Evolutionary conservation across 306 rosid species (phyloP), one percentile per base, ranked within the genome.

Genomic region (Prunus fruticosa): DNA sequence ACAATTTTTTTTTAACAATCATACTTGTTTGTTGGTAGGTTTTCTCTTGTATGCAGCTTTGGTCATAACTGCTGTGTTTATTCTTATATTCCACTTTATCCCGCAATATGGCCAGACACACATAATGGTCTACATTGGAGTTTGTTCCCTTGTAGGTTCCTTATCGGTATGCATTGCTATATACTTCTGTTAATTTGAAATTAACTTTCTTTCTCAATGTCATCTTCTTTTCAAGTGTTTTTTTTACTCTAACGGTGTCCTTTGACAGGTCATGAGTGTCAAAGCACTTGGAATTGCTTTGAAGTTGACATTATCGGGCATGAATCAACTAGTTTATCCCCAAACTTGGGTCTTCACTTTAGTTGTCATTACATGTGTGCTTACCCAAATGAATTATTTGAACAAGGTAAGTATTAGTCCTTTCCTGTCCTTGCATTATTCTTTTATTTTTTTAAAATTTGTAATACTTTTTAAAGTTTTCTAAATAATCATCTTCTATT

Each of bases 361-460:
- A 75, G 92, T 96, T 74, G 99, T 96, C 60, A 74, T 88, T 73
- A 73, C 83, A 67, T 96, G 99, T 78, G 91, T 96, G 82, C 96
- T 96, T 85, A 96, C 97, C 73, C 99, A 96, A 84, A 96, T 96
- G 99, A 96, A 96, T 88, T 96, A 96, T 88, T 87, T 96, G 75
- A 96, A 96, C 81, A 96, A 92, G 99, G 99, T 92, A 78, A 78
- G 9, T 22, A 16, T 6, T 58, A 15, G 19, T 72, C 54, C 61
- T 64, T 57, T 58, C 52, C 28, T 71, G 20, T 64, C 28, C 30
- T 49, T 64, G 13, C 8, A 2, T 20, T 18, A 1, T 69, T 49
- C 3, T 63, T 63, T 16, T 14, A 2, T 27, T 14, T 10, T 82
- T 50, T 9, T 2, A 3, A 2, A 2, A 51, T 28, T 50, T 43